These are phyloP conservation scores for Malassezia furfur DNA, from an alignment of 1,284 basidiomycete species.

Conservation along the genomic window DNA sequence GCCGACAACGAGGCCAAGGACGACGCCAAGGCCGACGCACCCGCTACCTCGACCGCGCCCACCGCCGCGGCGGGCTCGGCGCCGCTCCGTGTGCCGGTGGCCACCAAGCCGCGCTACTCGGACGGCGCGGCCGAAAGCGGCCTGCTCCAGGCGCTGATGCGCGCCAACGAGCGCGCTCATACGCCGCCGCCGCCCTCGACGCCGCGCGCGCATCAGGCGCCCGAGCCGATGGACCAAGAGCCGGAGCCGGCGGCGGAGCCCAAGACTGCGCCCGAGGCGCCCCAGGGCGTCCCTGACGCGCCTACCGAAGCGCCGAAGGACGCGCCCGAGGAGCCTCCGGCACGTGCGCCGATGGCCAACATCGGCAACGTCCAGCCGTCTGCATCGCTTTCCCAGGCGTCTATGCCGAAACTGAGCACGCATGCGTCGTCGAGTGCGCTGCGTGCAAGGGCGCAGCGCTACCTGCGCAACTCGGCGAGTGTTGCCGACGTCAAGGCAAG, in stretches of 20 bases:
- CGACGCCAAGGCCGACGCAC: neutral
- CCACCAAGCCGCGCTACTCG: neutral
- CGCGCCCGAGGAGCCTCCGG: neutral
- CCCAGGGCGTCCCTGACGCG: neutral
- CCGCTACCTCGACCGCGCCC: neutral
- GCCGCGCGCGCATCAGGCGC: neutral
- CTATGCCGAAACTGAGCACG: neutral
- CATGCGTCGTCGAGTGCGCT: slow-evolving; percentile 5
- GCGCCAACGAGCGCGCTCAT: slow-evolving; percentile 13
- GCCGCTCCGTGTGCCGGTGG: neutral
- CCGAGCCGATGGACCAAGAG: neutral
- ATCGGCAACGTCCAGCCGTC: slow-evolving; percentile 2
- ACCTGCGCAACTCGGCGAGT: slow-evolving; percentile 3
- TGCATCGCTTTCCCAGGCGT: neutral
- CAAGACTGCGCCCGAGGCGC: neutral
- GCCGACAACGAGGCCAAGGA: neutral
- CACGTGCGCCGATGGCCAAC: slow-evolving; percentile 5
- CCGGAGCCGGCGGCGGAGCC: neutral
- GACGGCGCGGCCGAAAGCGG: slow-evolving; percentile 5
- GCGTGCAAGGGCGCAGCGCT: slow-evolving; percentile 15
- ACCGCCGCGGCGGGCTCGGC: neutral
- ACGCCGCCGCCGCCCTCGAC: slow-evolving; percentile 10
- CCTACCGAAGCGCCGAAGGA: neutral
- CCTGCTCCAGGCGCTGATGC: slow-evolving; percentile 10
- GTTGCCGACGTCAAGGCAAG: neutral